Base-by-base conservation (phyloP, 371 early-diverging fungal species). In the Circinella umbellata region DNA sequence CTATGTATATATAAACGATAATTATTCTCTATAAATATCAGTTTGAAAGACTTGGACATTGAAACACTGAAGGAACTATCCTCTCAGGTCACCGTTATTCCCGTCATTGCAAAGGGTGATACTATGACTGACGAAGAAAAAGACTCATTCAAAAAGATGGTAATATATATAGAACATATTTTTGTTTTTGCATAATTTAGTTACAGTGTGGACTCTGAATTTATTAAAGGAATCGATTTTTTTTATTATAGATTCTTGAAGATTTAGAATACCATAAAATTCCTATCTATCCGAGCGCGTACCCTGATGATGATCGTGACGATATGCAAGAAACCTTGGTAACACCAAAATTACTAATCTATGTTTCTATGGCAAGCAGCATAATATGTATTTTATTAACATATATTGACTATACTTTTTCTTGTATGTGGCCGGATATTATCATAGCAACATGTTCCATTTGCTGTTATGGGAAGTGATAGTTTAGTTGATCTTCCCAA, bases 391-490 rank as follows among this genome's bases (percentile, higher is more conserved):
- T 47, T 11, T 15, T 47, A 27, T 27, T 27, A 27, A 27, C 27
- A 27, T 27, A 27, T 27, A 27, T 27, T 27, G 27, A 27, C 0
- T 27, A 27, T 27, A 27, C 27, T 27, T 27, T 27, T 27, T 27
- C 27, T 27, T 27, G 27, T 27, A 27, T 2, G 27, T 27, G 27
- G 27, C 27, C 27, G 42, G 42, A 9, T 42, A 11, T 42, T 42
- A 42, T 42, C 10, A 42, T 51, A 61, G 63, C 15, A 85, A 73
- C 84, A 95, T 66, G 86, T 96, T 48, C 99, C 98, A 20, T 98
- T 99, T 76, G 88, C 98, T 3, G 93, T 98, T 6, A 91, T 99
- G 72, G 98, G 98, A 36, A 91, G 92, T 76, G 92, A 96, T 60
- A 88, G 87, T 62, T 85, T 89, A 64, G 85, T 93, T 4, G 79